Conservation (phyloP, 345 rosid species). For the Eucalyptus caleyi region DNA sequence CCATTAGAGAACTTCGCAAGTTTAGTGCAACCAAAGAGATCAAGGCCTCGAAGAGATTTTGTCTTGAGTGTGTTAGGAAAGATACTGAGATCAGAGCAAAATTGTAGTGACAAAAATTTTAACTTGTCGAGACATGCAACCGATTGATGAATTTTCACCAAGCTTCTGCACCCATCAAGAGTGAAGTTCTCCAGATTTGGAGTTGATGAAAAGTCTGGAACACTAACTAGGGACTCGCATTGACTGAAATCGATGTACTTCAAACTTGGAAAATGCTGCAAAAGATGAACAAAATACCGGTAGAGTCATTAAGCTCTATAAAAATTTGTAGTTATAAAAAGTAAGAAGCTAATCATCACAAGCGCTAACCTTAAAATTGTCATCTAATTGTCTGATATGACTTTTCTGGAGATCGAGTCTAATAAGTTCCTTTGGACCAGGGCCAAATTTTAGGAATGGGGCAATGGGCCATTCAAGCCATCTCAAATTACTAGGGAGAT, state of each 20-base stretch:
- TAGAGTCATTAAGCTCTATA: rapidly evolving
- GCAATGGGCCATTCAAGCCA: background rate
- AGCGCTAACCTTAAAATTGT: background rate
- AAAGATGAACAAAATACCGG: no score
- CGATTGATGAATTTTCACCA: background rate
- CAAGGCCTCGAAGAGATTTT: background rate
- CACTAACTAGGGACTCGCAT: background rate
- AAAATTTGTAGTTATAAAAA: background rate
- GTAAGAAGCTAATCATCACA: background rate
- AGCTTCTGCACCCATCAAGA: no score
- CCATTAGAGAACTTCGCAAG: rapidly evolving
- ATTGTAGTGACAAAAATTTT: rapidly evolving
- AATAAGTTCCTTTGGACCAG: rapidly evolving
- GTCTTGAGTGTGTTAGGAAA: background rate
- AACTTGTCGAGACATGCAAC: rapidly evolving
- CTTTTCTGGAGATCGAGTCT: rapidly evolving
- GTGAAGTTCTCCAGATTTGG: background rate
- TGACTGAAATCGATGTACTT: background rate
- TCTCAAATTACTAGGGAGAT: rapidly evolving
- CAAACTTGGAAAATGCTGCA: rapidly evolving
- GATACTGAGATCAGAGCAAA: background rate
- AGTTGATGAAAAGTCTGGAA: rapidly evolving
- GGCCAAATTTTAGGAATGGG: rapidly evolving
- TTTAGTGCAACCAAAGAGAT: background rate
- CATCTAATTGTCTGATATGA: rapidly evolving